These are phyloP conservation scores for Detonula confervacea DNA, from an alignment of 352 stramenopile species.

Conservation along the genomic window DNA sequence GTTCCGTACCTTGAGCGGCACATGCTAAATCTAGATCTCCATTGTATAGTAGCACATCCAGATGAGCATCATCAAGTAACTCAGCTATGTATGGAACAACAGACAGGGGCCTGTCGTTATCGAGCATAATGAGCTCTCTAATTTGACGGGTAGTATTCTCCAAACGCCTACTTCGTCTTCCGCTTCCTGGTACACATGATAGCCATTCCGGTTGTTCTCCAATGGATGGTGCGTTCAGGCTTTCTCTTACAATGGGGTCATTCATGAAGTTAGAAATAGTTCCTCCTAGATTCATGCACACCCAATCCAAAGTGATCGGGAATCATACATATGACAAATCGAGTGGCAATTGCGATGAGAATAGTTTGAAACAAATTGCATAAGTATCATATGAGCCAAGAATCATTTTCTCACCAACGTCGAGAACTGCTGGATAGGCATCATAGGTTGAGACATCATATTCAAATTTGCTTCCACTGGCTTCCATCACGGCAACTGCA, in stretches of 20 bases:
- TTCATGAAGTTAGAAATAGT: conserved; percentile 67
- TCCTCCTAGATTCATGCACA: too few relatives aligned
- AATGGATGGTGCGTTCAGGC: conserved; percentile 58
- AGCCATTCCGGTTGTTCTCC: conserved; percentile 50
- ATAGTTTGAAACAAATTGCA: too few relatives aligned
- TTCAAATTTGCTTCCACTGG: conserved; percentile 48
- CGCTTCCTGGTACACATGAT: conserved; percentile 68
- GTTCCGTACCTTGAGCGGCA: conserved; percentile 63
- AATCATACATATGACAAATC: too few relatives aligned
- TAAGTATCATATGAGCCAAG: too few relatives aligned
- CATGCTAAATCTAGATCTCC: conserved; percentile 73
- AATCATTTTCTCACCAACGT: conserved; percentile 31
- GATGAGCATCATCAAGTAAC: conserved; percentile 71
- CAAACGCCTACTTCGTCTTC: conserved; percentile 48
- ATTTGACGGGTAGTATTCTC: conserved; percentile 6
- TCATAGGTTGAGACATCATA: conserved; percentile 62
- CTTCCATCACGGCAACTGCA: conserved; percentile 53
- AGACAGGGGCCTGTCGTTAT: conserved; percentile 63
- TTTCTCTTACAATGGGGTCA: conserved; percentile 58
- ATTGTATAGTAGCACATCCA: conserved; percentile 76
- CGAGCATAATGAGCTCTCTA: conserved; percentile 54
- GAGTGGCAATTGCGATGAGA: neutral
- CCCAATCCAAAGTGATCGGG: too few relatives aligned
- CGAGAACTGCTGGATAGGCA: conserved; percentile 35
- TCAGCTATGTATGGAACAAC: conserved; percentile 74